These are phyloP conservation scores for Trichoderma gamsii DNA, from an alignment of 495 filamentous ascomycete genomes.

Conservation along the genomic window DNA sequence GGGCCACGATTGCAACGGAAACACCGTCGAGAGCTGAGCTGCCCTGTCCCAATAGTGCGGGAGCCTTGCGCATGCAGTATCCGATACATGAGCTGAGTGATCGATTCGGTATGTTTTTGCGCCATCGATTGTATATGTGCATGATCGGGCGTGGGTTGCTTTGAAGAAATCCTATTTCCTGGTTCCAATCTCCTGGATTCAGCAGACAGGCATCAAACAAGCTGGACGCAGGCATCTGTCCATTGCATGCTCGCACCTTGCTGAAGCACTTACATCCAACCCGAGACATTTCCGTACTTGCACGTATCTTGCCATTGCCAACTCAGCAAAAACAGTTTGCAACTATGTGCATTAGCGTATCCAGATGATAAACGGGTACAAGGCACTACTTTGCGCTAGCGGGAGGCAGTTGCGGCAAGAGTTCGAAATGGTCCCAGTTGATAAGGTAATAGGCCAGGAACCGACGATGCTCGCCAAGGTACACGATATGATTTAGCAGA, in stretches of 20 bases:
- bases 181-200: neutral
- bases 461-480: neutral
- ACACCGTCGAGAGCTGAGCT: neutral
- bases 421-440: neutral
- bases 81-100: neutral
- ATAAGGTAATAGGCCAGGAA: neutral
- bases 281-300: neutral
- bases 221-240: neutral
- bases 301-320: neutral
- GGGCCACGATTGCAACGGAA: constrained; percentile 1
- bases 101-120: neutral
- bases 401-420: neutral
- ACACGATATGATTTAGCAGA: too few relatives aligned
- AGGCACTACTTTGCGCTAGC: neutral
- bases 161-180: neutral
- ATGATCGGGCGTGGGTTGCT: neutral
- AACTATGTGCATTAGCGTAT: neutral
- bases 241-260: neutral
- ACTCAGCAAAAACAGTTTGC: neutral
- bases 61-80: neutral
- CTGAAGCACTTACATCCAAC: too few relatives aligned
- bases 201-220: neutral
- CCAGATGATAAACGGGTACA: neutral
- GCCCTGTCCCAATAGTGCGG: neutral
- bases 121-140: neutral